phyloP scores from a whole-genome alignment of 495 filamentous ascomycete genomes.

The Podospora conica region DNA sequence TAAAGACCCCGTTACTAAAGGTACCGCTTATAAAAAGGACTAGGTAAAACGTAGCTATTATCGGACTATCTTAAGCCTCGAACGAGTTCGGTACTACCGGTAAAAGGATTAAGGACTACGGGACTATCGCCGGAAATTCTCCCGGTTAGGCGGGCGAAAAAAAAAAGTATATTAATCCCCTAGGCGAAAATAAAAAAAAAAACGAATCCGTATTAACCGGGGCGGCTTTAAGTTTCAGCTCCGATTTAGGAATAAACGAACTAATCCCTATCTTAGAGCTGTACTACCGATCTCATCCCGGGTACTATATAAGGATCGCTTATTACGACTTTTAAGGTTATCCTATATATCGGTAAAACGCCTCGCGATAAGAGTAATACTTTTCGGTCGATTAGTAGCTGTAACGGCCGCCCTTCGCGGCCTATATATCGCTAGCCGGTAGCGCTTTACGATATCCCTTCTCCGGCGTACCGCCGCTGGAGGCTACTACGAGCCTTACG shows the following conservation, averaged over 20 bases:
- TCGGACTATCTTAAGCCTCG: slow-evolving; percentile 5
- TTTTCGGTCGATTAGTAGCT: slow-evolving; percentile 22
- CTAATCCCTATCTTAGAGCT: slow-evolving; percentile 2
- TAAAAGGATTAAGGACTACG: neutral
- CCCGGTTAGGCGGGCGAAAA: neutral
- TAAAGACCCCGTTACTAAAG: neutral
- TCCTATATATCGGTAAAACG: slow-evolving; percentile 30
- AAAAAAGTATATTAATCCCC: neutral
- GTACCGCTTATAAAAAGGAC: neutral
- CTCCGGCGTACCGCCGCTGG: slow-evolving; percentile 16
- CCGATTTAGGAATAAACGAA: slow-evolving; percentile 10
- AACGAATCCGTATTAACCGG: neutral
- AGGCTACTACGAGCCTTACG: slow-evolving; percentile 3
- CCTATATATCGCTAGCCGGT: slow-evolving; percentile 9
- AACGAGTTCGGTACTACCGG: neutral
- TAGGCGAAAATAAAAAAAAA: neutral
- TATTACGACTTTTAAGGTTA: slow-evolving; percentile 13
- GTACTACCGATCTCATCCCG: slow-evolving; percentile 8
- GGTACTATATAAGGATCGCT: slow-evolving; percentile 3
- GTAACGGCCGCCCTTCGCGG: slow-evolving; percentile 1
- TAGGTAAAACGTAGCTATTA: slow-evolving; percentile 12
- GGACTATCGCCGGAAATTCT: slow-evolving; percentile 5
- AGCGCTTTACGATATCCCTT: slow-evolving; percentile 19
- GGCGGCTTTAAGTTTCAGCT: neutral
- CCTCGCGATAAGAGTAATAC: slow-evolving; percentile 24